These are phyloP conservation scores for Suhomyces bolitotheri DNA, from an alignment of 1,139 yeast genomes.

Conservation along the genomic window DNA sequence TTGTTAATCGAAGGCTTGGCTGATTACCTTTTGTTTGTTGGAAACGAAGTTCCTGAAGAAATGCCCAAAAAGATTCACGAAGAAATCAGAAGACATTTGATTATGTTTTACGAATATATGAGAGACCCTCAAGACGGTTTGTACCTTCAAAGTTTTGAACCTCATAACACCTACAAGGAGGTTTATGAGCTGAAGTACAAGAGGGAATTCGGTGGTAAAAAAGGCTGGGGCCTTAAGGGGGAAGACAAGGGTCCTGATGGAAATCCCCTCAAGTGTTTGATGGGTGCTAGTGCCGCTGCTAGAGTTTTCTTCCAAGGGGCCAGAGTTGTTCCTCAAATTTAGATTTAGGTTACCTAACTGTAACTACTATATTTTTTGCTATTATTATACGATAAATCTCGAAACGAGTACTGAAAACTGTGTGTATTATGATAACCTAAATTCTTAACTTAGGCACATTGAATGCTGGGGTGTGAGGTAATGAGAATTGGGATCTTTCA, in stretches of 20 bases:
- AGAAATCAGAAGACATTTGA: constrained; percentile 52
- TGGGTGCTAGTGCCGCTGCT: constrained; percentile 69
- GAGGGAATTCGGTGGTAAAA: constrained; percentile 56
- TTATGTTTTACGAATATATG: constrained; percentile 56
- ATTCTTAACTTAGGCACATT: constrained; percentile 66
- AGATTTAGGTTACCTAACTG: constrained; percentile 4
- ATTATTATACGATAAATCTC: background rate
- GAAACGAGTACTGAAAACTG: background rate
- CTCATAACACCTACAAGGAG: constrained; percentile 53
- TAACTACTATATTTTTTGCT: constrained; percentile 1
- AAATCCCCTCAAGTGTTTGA: constrained; percentile 54
- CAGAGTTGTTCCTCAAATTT: constrained; percentile 46
- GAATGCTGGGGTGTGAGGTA: constrained; percentile 73
- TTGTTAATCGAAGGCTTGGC: constrained; percentile 68
- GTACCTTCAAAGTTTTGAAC: constrained; percentile 63
- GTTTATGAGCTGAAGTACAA: constrained; percentile 51
- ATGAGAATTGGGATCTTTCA: constrained; percentile 70
- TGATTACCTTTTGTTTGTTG: constrained; percentile 57
- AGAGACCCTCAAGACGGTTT: constrained; percentile 60
- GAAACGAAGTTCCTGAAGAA: constrained; percentile 44
- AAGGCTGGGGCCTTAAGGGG: constrained; percentile 51
- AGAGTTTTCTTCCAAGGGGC: constrained; percentile 71
- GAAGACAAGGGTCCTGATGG: constrained; percentile 45
- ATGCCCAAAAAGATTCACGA: constrained; percentile 37
- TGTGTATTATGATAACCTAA: constrained; percentile 21